phyloP scores from a whole-genome alignment of 192 early-diverging fungal genomes.

The Phlyctochytrium arcticum region DNA sequence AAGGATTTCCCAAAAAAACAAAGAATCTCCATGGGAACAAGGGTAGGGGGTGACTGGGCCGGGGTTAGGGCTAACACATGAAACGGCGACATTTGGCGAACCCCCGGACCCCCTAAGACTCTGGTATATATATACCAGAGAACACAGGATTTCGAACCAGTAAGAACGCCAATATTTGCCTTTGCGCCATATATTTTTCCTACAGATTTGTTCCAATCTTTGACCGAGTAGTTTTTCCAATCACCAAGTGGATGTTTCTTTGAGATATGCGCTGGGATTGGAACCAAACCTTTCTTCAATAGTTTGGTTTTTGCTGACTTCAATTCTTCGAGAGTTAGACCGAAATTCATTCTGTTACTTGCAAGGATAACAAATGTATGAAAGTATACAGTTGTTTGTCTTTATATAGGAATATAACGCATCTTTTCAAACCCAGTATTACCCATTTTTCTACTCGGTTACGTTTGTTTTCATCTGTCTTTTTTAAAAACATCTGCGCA shows the following conservation, averaged over 20 bases:
- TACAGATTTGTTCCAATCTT: constrained; percentile 4
- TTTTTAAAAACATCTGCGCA: no score
- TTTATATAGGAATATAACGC: no score
- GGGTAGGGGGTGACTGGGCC: no score
- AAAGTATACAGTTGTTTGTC: no score
- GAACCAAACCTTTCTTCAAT: constrained; percentile 6
- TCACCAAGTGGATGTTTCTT: neutral
- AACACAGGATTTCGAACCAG: neutral
- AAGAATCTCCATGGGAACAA: no score
- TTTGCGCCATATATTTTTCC: neutral
- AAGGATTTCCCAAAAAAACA: constrained; percentile 6
- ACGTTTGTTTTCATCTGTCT: no score
- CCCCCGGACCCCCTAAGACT: neutral
- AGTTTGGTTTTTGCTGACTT: constrained; percentile 10
- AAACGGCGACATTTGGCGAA: neutral
- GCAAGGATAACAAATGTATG: no score
- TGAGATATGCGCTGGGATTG: constrained; percentile 1
- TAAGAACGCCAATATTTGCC: constrained; percentile 10
- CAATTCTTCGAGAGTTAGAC: constrained; percentile 1
- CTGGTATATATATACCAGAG: constrained; percentile 8
- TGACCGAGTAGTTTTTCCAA: constrained; percentile 3
- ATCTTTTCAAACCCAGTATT: no score
- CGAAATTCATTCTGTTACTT: no score
- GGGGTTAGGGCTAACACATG: no score
- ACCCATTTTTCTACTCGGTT: no score